Conservation (phyloP, 192 early-diverging fungal species). For the Backusella tarrabulga region DNA sequence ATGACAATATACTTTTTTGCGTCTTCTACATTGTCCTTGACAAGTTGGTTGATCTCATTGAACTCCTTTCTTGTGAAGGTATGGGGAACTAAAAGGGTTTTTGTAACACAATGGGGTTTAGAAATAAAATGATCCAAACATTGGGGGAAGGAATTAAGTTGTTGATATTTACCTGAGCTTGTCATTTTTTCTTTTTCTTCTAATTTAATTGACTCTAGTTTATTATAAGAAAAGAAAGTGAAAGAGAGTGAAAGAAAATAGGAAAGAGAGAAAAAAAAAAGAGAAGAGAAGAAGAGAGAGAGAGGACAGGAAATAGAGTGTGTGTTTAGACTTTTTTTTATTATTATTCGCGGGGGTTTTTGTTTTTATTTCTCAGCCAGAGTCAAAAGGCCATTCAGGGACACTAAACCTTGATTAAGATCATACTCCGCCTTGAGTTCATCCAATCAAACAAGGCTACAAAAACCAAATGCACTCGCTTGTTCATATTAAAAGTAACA, state of each 20-base stretch:
- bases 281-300: neutral
- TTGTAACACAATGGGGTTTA: constrained; percentile 2
- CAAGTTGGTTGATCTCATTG: constrained; percentile 9
- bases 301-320: neutral
- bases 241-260: neutral
- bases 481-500: neutral
- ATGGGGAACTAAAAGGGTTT: constrained; percentile 12
- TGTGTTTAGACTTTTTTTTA: neutral
- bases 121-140: neutral
- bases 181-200: neutral
- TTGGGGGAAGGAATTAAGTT: neutral
- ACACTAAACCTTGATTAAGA: constrained; percentile 6
- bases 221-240: neutral
- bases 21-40: constrained; percentile 36
- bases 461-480: neutral
- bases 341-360: neutral
- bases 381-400: neutral
- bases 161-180: neutral
- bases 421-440: neutral
- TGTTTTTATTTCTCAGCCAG: neutral
- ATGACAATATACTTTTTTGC: constrained; percentile 61
- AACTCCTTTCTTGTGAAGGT: constrained; percentile 28
- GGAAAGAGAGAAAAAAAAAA: neutral
- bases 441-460: neutral
- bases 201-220: neutral